These are phyloP conservation scores for Eurotiales sp. DNA, from an alignment of 2,329 filamentous ascomycete species.

Conservation along the genomic window DNA sequence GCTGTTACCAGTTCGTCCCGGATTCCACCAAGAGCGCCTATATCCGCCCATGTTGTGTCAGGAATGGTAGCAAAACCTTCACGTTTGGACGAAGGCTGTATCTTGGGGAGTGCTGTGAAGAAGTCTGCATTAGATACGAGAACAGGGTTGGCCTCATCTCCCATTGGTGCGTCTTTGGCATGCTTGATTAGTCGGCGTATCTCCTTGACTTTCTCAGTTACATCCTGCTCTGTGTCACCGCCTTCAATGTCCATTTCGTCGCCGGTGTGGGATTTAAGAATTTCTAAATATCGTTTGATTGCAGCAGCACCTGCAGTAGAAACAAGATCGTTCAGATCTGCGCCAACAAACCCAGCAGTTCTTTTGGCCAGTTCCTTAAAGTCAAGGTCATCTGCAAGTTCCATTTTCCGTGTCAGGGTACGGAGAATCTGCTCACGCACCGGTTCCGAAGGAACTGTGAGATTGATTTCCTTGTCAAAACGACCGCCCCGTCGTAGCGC, in stretches of 20 bases:
- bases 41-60: constrained; percentile 86
- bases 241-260: constrained; percentile 54
- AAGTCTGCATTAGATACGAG: constrained; percentile 67
- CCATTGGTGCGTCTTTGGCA: constrained; percentile 49
- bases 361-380: constrained; percentile 70
- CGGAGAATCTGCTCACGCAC: constrained; percentile 75
- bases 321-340: constrained; percentile 73
- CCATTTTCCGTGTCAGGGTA: constrained; percentile 64
- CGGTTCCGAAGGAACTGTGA: constrained; percentile 77
- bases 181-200: constrained; percentile 53
- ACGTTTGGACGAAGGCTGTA: constrained; percentile 78
- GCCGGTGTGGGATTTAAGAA: constrained; percentile 46
- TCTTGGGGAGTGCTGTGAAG: constrained; percentile 65
- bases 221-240: constrained; percentile 22
- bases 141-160: constrained; percentile 52
- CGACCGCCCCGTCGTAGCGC: constrained; percentile 68
- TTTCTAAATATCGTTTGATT: constrained; percentile 58
- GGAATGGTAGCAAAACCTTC: constrained; percentile 96
- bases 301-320: constrained; percentile 62
- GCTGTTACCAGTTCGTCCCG: constrained; percentile 77
- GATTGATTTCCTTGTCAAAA: constrained; percentile 80
- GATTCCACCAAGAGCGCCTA: constrained; percentile 77
- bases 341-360: constrained; percentile 90
- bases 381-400: constrained; percentile 66
- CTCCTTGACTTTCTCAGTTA: constrained; percentile 41